Evolutionary conservation across 345 rosid species (phyloP), one percentile per base, ranked within the genome.

Genomic region (Alliaria petiolata): DNA sequence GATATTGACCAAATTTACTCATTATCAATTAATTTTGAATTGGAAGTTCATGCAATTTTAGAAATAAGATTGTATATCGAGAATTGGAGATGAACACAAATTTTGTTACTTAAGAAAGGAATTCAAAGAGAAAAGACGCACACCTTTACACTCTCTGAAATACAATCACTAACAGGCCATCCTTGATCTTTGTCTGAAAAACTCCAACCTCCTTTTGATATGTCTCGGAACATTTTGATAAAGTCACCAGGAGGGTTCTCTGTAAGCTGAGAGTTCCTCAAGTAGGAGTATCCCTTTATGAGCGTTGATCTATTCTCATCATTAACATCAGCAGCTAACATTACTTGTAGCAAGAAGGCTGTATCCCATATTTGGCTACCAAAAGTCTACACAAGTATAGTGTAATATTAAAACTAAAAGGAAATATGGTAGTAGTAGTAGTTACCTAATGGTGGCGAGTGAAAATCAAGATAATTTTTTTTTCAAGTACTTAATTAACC

Each of bases 101-200:
- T 6, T 25, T 51, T 26, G 10, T 51, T 51, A 53, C 38, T 3
- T 14, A 53, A 14, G 30, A 20, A 30, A n/a, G n/a, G n/a, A n/a
- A n/a, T n/a, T n/a, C n/a, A n/a, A n/a, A n/a, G n/a, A n/a, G n/a
- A n/a, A n/a, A n/a, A n/a, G n/a, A n/a, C n/a, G n/a, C n/a, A 53
- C 20, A 85, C 88, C 82, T 81, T 79, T 62, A 86, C 57, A 20
- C 89, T 86, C 74, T 89, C 95, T 15, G 87, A 85, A 16, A 81
- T 85, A 67, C 91, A 89, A 71, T 89, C 95, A 26, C 89, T 81
- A 45, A 82, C 88, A 55, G 81, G 81, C 91, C 86, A 88, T 17
- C 91, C 89, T 40, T 88, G 91, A 70, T 86, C 95, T 77, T 86
- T 85, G 70, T 82, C 87, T 4, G 89, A 82, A 76, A 85, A 86